These are phyloP conservation scores for Fusarium annulatum DNA, from an alignment of 2,329 filamentous ascomycete genomes.

Conservation along the genomic window DNA sequence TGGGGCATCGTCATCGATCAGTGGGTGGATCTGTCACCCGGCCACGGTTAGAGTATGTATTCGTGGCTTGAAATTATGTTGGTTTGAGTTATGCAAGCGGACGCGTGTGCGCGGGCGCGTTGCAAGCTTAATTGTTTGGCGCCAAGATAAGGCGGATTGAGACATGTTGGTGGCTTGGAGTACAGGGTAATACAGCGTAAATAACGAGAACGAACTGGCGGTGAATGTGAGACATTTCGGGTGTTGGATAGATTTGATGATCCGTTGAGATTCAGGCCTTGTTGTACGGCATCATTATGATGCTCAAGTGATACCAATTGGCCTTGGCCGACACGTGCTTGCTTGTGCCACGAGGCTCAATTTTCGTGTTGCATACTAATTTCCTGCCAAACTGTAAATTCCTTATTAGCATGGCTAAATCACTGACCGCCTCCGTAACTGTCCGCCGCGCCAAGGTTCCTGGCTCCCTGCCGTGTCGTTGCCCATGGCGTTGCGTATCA, in stretches of 20 bases:
- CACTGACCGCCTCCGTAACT: background rate
- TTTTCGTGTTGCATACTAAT: background rate
- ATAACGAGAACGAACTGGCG: background rate
- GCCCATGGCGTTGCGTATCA: background rate
- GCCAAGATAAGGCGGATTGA: background rate
- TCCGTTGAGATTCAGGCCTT: background rate
- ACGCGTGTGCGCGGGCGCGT: background rate
- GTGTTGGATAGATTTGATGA: background rate
- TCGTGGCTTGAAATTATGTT: background rate
- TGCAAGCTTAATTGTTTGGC: background rate
- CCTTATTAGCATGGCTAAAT: background rate
- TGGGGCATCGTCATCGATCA: slow-evolving; percentile 15
- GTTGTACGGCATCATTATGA: background rate
- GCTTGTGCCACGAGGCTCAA: background rate
- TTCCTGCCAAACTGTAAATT: background rate
- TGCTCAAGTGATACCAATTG: background rate
- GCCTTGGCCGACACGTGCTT: too few relatives aligned
- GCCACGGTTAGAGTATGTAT: background rate
- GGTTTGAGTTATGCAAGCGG: background rate
- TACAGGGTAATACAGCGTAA: background rate
- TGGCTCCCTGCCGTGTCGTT: background rate
- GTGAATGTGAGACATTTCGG: background rate
- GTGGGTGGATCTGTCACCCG: background rate
- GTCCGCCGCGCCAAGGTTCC: background rate
- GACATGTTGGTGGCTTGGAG: slow-evolving; percentile 2